phyloP scores from a whole-genome alignment of 768 basidiomycete species.

The Cystofilobasidium macerans region DNA sequence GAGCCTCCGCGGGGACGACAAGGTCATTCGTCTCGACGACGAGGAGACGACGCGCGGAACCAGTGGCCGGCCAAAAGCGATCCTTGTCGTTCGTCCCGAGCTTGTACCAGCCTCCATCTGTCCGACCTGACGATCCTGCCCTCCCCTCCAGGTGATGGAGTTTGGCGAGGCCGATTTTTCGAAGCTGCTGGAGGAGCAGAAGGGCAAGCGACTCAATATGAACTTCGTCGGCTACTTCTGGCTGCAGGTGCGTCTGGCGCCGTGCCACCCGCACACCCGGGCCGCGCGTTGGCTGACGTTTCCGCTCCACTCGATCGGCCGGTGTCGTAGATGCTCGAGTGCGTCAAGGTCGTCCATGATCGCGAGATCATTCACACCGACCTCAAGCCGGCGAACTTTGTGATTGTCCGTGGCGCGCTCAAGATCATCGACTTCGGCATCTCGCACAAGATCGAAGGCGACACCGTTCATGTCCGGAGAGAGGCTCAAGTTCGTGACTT shows the following conservation, averaged over 20 bases:
- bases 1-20: slow-evolving; percentile 81
- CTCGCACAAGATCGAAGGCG: slow-evolving; percentile 94
- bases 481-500: slow-evolving; percentile 65
- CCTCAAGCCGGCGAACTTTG: slow-evolving; percentile 96
- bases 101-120: neutral
- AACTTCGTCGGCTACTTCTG: slow-evolving; percentile 92
- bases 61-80: slow-evolving; percentile 50
- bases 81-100: slow-evolving; percentile 49
- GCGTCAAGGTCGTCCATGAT: slow-evolving; percentile 95
- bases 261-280: neutral
- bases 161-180: slow-evolving; percentile 90
- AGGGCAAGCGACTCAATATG: slow-evolving; percentile 74
- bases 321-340: slow-evolving; percentile 80
- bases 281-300: neutral
- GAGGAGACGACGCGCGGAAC: slow-evolving; percentile 65
- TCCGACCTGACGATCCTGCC: too few relatives aligned
- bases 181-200: slow-evolving; percentile 67
- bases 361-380: slow-evolving; percentile 99
- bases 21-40: slow-evolving; percentile 84
- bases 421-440: slow-evolving; percentile 99
- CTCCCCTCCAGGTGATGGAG: slow-evolving; percentile 61
- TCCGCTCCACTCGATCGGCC: too few relatives aligned
- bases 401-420: slow-evolving; percentile 82
- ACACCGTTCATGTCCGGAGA: slow-evolving; percentile 94
- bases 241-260: slow-evolving; percentile 62